phyloP scores from a whole-genome alignment of 305 asterid genomes.

The Coffea humblotiana region DNA sequence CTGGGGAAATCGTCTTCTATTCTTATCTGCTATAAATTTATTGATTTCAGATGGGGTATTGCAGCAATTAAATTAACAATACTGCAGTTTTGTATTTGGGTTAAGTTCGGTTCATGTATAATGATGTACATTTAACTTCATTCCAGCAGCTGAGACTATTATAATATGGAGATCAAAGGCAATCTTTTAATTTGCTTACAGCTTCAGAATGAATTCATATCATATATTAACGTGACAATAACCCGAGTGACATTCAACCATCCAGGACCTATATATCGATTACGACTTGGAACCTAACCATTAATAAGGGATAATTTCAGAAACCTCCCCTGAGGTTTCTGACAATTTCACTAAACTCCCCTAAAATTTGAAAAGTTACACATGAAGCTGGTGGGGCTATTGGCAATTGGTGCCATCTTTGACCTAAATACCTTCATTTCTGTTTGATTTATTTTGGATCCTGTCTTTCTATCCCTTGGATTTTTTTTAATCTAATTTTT shows the following conservation, averaged over 20 bases:
- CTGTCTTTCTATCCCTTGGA: too few species aligned
- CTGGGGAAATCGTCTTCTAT: background rate
- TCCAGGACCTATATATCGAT: background rate
- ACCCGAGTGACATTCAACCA: background rate
- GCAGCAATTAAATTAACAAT: background rate
- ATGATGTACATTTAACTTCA: background rate
- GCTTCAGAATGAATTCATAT: background rate
- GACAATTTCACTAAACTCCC: too few species aligned
- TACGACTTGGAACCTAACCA: constrained; percentile 3
- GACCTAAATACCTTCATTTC: too few species aligned
- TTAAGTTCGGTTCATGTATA: background rate
- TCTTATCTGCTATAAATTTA: too few species aligned
- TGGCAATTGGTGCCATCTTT: too few species aligned
- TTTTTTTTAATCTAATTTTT: too few species aligned
- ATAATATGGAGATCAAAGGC: background rate
- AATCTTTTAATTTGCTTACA: background rate
- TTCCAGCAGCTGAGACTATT: background rate
- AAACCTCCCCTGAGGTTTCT: too few species aligned
- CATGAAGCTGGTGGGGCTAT: too few species aligned
- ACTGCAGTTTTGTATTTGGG: background rate
- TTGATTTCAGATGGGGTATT: background rate
- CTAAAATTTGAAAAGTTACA: too few species aligned
- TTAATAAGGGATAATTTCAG: too few species aligned
- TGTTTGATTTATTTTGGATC: too few species aligned
- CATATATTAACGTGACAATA: background rate